Evolutionary conservation across 1,284 basidiomycete species (phyloP), one percentile per base, ranked within the genome.

Genomic region (Golubevia sp.): DNA sequence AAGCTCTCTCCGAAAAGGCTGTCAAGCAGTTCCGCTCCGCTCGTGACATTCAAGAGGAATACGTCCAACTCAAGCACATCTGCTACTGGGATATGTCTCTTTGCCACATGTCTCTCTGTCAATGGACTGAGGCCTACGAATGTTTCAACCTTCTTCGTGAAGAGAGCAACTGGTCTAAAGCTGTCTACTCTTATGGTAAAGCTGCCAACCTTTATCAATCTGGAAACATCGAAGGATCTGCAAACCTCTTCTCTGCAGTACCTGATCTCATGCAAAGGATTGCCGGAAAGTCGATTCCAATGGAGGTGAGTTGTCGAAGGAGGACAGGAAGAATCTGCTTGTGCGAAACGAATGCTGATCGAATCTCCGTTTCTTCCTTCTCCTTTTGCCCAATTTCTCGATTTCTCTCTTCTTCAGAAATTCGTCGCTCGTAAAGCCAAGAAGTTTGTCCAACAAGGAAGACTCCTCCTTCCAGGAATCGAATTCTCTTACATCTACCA

Each of bases 101-200:
- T 11, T 83, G 80, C 68, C 62, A 68, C 65, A 77, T 83, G 71
- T 75, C 75, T 30, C 66, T 83, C 3, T 60, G 62, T 48, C 56
- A 74, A 38, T 83, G 77, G 77, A 54, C 64, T 30, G 64, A 70
- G 20, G 74, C 79, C 0, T 62, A 74, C 57, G 63, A 66, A 15
- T 72, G 73, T 53, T 79, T 80, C 50, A 49, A 62, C 18, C 67
- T 79, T 27, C 64, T 83, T 3, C 69, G 73, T 24, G 64, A 72
- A 21, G 77, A 82, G 57, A 76, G 74, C 62, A 83, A 83, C 63
- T 83, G 80, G 80, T 77, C 73, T 54, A 82, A 80, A 51, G 77
- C 77, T 5, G 76, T 83, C 4, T 83, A 83, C 73, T 77, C 56
- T 53, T 83, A 80, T 61, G 80, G 70, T 6, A 66, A 70, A 1